A percentile compares a stretch with the other conserved stretches of the same genome.
phyloP scores from a whole-genome alignment of 106 monocot species.

The Dactylorhiza incarnata region DNA sequence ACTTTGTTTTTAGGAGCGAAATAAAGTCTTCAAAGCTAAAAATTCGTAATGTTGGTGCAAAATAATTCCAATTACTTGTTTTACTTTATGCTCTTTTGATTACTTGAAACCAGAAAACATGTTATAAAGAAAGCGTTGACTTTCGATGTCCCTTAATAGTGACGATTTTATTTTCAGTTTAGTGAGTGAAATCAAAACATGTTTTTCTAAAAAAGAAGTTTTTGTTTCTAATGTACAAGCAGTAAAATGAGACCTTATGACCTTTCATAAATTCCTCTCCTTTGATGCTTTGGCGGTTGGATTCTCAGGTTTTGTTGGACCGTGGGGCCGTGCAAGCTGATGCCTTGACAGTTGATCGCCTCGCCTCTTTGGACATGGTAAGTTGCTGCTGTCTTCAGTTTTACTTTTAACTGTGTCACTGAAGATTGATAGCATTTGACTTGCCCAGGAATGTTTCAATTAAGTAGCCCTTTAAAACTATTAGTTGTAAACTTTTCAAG shows the following conservation, averaged over 20 bases:
- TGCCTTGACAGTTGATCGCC: constrained; percentile 68
- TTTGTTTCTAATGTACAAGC: no score
- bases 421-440: not conserved
- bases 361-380: constrained; percentile 68
- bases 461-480: not conserved
- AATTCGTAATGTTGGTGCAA: constrained; percentile 68
- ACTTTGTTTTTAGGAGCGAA: constrained; percentile 90
- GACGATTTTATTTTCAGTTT: no score
- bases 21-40: constrained; percentile 80
- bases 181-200: no score
- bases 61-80: not conserved
- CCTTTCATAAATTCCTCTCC: not conserved
- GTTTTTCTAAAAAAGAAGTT: no score
- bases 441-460: not conserved
- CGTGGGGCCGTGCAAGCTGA: constrained; percentile 82
- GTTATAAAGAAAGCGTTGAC: no score
- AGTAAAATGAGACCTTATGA: no score
- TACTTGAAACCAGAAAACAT: no score
- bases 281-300: not conserved
- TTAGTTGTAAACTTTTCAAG: not conserved
- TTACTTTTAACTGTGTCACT: not conserved
- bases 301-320: constrained; percentile 47
- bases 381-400: not conserved
- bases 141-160: no score
- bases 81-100: not conserved